Evolutionary conservation across 768 basidiomycete genomes (phyloP), one percentile per base, ranked within the genome.

Genomic region (Termitomyces sp.): DNA sequence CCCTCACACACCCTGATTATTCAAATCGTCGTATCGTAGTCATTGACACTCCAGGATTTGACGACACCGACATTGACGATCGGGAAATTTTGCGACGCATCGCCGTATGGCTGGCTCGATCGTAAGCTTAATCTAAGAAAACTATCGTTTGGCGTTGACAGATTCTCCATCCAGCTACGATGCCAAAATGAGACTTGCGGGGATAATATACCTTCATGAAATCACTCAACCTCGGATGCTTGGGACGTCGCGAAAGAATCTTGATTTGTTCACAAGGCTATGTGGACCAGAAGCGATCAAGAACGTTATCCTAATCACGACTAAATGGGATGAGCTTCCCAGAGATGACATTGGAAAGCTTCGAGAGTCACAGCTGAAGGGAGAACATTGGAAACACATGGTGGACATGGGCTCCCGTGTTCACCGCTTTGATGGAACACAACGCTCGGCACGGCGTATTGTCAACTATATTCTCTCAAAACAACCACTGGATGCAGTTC

Each of bases 281-380:
- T 82, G 81, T 58, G 82, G 81, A 26, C 70, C 72, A 20, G 68
- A 62, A 36, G 71, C 77, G 5, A 72, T 79, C 58, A 72, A 73
- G 56, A 79, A 81, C 53, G 79, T 82, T 42, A 71, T 80, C 43
- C 71, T 83, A 51, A 74, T 72, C 42, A 81, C 81, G 51, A 82
- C 75, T 8, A 81, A 76, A 74, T 82, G 81, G 80, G 71, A 67
- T 10, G 70, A 71, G 49, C 76, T 78, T 24, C 46, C 53, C 6
- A 54, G 27, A 4, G 40, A 43, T 9, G 59, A 52, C 0, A 54
- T 55, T 3, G 64, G 64, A 20, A 53, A 57, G 27, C 36, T 30
- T 27, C 59, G 62, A 10, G 64, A 65, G 49, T 34, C 40, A n/a
- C 54, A 65, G 43, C 53, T 65, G 33, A 56, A 55, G 36, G 53